These are phyloP conservation scores for Microstegium vimineum DNA, from an alignment of 176 grass and related monocot species.

Conservation along the genomic window DNA sequence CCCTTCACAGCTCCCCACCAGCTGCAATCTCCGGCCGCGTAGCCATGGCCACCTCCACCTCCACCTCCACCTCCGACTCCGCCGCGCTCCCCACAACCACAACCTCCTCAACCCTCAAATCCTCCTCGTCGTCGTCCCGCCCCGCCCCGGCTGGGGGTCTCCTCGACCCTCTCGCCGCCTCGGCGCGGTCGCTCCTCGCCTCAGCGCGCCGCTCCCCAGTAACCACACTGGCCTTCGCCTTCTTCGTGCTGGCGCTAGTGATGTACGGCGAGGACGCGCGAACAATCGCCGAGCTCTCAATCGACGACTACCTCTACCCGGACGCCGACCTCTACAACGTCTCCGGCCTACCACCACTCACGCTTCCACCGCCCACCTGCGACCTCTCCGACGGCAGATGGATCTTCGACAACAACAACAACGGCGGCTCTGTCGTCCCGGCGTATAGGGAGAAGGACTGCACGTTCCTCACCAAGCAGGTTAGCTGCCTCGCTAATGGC, in stretches of 20 bases:
- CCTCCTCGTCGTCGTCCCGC: not conserved
- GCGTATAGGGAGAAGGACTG: constrained; percentile 74
- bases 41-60: not conserved
- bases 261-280: constrained; percentile 70
- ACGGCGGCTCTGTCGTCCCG: constrained; percentile 29
- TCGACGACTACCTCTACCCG: constrained; percentile 56
- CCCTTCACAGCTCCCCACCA: not conserved
- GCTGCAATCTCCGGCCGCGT: not conserved
- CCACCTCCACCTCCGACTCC: too few species aligned
- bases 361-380: constrained; percentile 55
- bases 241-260: constrained; percentile 53
- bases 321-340: constrained; percentile 35
- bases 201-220: constrained; percentile 34
- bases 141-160: not conserved
- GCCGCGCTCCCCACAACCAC: not conserved
- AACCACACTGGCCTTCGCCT: constrained; percentile 43
- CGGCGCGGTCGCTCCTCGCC: constrained; percentile 17
- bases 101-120: not conserved
- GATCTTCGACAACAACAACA: constrained; percentile 88
- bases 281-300: constrained; percentile 67
- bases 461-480: constrained; percentile 57
- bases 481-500: constrained; percentile 77
- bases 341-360: constrained; percentile 2
- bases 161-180: not conserved
- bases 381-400: constrained; percentile 56